phyloP scores from a whole-genome alignment of 768 basidiomycete species.

The Lanmaoa rubissima region DNA sequence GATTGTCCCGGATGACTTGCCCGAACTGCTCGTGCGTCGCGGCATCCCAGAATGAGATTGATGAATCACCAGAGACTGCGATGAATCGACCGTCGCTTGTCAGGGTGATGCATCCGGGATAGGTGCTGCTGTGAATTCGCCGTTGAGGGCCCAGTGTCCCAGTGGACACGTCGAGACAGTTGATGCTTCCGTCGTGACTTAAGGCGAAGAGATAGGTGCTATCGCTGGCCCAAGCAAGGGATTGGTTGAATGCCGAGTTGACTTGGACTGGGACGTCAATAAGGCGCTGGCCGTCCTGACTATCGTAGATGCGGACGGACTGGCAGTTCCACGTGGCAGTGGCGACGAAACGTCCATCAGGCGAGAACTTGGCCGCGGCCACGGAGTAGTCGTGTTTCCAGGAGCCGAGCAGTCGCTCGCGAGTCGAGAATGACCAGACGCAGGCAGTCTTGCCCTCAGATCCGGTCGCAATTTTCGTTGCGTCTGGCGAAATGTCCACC shows the following conservation, averaged over 20 bases:
- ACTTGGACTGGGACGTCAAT: slow-evolving; percentile 3
- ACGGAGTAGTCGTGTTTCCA: not conserved
- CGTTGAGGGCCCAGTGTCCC: not conserved
- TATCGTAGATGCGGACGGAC: slow-evolving; percentile 6
- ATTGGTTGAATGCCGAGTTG: slow-evolving; percentile 2
- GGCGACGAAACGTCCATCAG: not conserved
- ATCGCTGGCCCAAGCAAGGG: slow-evolving; percentile 9
- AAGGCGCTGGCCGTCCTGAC: not conserved
- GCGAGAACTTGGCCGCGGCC: not conserved
- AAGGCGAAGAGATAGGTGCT: slow-evolving; percentile 9
- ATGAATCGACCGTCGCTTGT: slow-evolving; percentile 1
- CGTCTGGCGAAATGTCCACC: slow-evolving; percentile 6
- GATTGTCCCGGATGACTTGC: not conserved
- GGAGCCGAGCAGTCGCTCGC: not conserved
- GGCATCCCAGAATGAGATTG: slow-evolving; percentile 12
- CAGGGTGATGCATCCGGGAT: slow-evolving; percentile 2
- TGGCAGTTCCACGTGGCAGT: not conserved
- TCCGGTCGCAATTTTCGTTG: not conserved
- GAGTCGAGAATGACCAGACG: not conserved
- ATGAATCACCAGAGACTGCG: slow-evolving; percentile 3
- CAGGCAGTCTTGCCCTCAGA: not conserved
- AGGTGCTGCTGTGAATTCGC: not conserved
- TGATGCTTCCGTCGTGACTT: not conserved
- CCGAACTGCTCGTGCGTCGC: slow-evolving; percentile 6
- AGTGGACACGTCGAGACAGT: not conserved